phyloP scores from a whole-genome alignment of 164 flowering plant species.

The Stephania yunnanensis region DNA sequence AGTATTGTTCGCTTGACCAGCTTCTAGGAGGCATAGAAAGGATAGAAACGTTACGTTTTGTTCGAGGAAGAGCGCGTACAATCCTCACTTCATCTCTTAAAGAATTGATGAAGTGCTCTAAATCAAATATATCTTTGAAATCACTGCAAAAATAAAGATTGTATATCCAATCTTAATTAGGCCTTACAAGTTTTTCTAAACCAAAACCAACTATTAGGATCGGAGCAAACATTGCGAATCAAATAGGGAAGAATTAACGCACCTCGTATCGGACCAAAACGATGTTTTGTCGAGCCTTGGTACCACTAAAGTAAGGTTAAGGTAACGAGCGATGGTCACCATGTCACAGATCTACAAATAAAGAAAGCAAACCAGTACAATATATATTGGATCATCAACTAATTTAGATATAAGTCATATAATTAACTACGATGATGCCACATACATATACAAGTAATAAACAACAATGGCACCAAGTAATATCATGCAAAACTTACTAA shows the following conservation, averaged over 20 bases:
- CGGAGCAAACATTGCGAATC: too few species aligned
- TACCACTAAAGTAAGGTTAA: constrained; percentile 78
- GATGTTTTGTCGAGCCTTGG: constrained; percentile 92
- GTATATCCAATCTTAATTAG: neutral
- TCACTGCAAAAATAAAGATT: constrained; percentile 39
- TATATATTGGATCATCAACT: neutral
- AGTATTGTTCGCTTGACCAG: constrained; percentile 87
- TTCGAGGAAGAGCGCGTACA: constrained; percentile 59
- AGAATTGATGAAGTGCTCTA: constrained; percentile 71
- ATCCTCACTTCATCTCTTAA: constrained; percentile 82
- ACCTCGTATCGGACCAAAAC: constrained; percentile 95
- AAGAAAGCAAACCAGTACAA: neutral
- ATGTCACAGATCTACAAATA: constrained; percentile 85
- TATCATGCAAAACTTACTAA: constrained; percentile 21
- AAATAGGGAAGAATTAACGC: neutral
- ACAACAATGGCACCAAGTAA: neutral
- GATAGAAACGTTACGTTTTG: constrained; percentile 38
- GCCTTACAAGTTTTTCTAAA: too few species aligned
- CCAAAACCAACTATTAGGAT: too few species aligned
- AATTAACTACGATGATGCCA: neutral
- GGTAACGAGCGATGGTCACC: constrained; percentile 77
- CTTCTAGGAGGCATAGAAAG: constrained; percentile 77
- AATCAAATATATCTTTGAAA: constrained; percentile 82
- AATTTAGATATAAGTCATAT: neutral
- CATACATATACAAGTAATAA: too few species aligned